phyloP scores from a whole-genome alignment of 306 rosid species.

The Crataegus laevigata region DNA sequence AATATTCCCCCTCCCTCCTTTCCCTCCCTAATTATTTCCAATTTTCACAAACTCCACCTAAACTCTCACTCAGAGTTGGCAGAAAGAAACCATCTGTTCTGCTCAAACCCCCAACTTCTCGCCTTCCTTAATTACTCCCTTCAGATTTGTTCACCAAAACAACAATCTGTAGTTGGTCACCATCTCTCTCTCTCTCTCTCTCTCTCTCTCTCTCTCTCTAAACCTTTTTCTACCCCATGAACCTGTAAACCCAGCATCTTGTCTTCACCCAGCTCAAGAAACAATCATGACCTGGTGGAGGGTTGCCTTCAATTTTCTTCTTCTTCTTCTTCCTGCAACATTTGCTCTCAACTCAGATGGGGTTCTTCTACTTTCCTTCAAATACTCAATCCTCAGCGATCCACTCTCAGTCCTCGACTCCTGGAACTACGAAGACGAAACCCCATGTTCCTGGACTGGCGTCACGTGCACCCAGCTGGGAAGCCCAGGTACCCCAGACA shows the following conservation, averaged over 20 bases:
- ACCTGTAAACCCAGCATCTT: slow-evolving; percentile 29
- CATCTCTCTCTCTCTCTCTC: slow-evolving; percentile 37
- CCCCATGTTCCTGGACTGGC: slow-evolving; percentile 90
- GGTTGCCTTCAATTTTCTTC: slow-evolving; percentile 10
- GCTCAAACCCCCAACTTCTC: background rate
- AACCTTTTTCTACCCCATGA: slow-evolving; percentile 47
- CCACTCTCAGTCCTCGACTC: slow-evolving; percentile 50
- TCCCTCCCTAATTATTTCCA: slow-evolving; percentile 8
- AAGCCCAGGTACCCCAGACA: slow-evolving; percentile 29
- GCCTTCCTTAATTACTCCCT: background rate
- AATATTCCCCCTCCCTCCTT: slow-evolving; percentile 29
- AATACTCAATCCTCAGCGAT: slow-evolving; percentile 67
- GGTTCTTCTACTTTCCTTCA: slow-evolving; percentile 58
- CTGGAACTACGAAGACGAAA: slow-evolving; percentile 63
- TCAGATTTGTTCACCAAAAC: slow-evolving; percentile 60
- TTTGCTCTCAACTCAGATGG: slow-evolving; percentile 70
- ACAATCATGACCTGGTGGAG: slow-evolving; percentile 14
- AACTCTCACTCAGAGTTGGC: no score
- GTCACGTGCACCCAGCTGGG: slow-evolving; percentile 56
- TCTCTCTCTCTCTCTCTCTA: slow-evolving; percentile 13
- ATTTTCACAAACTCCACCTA: background rate
- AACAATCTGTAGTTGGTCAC: slow-evolving; percentile 44
- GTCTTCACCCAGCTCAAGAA: background rate
- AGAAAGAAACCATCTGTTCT: background rate
- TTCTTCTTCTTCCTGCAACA: slow-evolving; percentile 25